These are phyloP conservation scores for Posidonia australis DNA, from an alignment of 106 monocot genomes.

Conservation along the genomic window DNA sequence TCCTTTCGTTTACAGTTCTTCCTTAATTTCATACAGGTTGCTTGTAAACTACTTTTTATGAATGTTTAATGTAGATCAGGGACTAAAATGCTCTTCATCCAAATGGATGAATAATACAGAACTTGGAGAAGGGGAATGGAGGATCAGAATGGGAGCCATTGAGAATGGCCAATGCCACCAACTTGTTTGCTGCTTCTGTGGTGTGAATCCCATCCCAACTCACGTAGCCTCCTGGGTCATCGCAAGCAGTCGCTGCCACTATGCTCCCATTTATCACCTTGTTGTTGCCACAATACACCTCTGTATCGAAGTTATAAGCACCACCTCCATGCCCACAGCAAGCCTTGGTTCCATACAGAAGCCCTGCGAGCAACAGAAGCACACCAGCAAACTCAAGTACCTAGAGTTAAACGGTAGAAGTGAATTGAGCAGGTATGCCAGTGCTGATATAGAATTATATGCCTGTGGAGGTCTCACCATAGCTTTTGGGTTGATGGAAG, in stretches of 20 bases:
- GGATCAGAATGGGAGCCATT: slow-evolving; percentile 51
- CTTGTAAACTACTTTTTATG: not conserved
- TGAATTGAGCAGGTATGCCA: too few species aligned
- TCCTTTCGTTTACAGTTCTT: not conserved
- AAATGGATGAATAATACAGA: slow-evolving; percentile 36
- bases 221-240: slow-evolving; percentile 58
- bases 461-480: too few species aligned
- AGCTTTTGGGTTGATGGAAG: slow-evolving; percentile 31
- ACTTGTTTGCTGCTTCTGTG: slow-evolving; percentile 66
- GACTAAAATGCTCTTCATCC: slow-evolving; percentile 1
- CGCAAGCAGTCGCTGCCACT: slow-evolving; percentile 42
- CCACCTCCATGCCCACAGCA: slow-evolving; percentile 84
- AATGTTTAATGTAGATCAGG: not conserved
- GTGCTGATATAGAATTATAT: too few species aligned
- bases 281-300: slow-evolving; percentile 54
- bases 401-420: too few species aligned
- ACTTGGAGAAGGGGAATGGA: slow-evolving; percentile 36
- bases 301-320: slow-evolving; percentile 43
- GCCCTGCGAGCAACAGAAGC: slow-evolving; percentile 26
- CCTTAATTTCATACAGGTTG: not conserved
- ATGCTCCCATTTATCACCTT: slow-evolving; percentile 44
- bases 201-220: slow-evolving; percentile 96
- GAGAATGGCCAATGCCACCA: slow-evolving; percentile 31
- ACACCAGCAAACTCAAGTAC: too few species aligned
- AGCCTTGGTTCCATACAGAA: slow-evolving; percentile 47